Evolutionary conservation across 345 rosid species (phyloP).

Genomic region (Citrus sp.): DNA sequence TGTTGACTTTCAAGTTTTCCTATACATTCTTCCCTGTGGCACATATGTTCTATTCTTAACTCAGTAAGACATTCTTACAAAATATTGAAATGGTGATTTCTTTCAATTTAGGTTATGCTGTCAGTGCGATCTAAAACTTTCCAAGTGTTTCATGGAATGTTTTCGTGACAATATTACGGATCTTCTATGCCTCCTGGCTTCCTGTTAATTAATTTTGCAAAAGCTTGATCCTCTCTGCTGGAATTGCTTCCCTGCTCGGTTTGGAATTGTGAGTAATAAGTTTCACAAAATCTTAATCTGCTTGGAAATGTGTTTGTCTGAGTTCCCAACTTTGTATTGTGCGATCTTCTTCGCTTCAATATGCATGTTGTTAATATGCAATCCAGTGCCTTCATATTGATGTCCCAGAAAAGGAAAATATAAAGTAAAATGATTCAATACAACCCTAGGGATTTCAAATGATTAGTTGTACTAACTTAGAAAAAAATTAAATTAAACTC

Average conservation of each 20-base stretch:
- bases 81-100: not conserved
- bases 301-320: not conserved
- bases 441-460: not conserved
- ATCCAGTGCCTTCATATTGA: not conserved
- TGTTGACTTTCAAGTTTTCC: not conserved
- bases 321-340: not conserved
- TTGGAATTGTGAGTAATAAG: not conserved
- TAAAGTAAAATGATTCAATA: not conserved
- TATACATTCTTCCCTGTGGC: not conserved
- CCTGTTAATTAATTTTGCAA: not conserved
- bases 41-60: not conserved
- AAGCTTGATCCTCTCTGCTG: too few relatives aligned
- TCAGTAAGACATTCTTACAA: too few relatives aligned
- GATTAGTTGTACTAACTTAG: not conserved
- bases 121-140: not conserved
- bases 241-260: not conserved
- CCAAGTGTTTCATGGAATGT: not conserved
- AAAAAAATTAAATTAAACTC: not conserved
- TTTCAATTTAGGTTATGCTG: too few relatives aligned
- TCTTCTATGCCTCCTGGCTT: not conserved
- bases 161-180: not conserved
- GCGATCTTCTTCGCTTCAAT: not conserved
- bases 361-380: not conserved
- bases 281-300: not conserved
- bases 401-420: not conserved